phyloP scores from a whole-genome alignment of 2,329 filamentous ascomycete species.

The Tolypocladium ovalisporum region DNA sequence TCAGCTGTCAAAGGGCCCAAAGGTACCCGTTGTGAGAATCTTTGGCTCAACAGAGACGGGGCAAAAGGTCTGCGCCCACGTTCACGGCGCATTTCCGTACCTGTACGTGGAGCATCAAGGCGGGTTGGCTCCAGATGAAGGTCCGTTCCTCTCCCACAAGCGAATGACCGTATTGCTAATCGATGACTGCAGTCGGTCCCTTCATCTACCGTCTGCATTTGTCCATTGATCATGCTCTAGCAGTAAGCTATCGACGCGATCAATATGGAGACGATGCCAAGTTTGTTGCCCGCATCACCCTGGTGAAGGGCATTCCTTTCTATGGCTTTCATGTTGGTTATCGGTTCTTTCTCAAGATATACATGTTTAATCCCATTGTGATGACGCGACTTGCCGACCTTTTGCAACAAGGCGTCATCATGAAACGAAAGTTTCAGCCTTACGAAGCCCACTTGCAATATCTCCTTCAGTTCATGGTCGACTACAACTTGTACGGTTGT shows the following conservation, averaged over 20 bases:
- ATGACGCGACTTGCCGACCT: slow-evolving; percentile 85
- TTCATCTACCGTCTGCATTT: slow-evolving; percentile 72
- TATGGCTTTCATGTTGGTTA: slow-evolving; percentile 95
- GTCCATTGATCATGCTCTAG: slow-evolving; percentile 84
- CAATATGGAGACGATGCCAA: slow-evolving; percentile 51
- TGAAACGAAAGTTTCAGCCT: slow-evolving; percentile 77
- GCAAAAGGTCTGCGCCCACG: slow-evolving; percentile 90
- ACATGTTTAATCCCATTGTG: slow-evolving; percentile 76
- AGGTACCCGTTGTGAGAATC: slow-evolving; percentile 75
- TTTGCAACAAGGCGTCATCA: slow-evolving; percentile 74
- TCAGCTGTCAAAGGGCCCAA: slow-evolving; percentile 52
- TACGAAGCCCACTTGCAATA: slow-evolving; percentile 93
- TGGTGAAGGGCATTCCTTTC: slow-evolving; percentile 90
- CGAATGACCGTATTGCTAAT: slow-evolving; percentile 3
- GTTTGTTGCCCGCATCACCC: slow-evolving; percentile 81
- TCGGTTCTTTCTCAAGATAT: slow-evolving; percentile 84
- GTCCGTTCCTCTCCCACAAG: slow-evolving; percentile 32
- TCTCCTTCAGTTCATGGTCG: slow-evolving; percentile 92
- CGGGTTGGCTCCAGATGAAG: slow-evolving; percentile 52
- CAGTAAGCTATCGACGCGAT: slow-evolving; percentile 73
- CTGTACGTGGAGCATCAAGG: slow-evolving; percentile 83
- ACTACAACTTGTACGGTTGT: slow-evolving; percentile 96
- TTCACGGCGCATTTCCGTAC: slow-evolving; percentile 93
- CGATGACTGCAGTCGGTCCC: slow-evolving; percentile 44
- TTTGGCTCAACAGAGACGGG: slow-evolving; percentile 92